A percentile compares a stretch with the other conserved stretches of the same genome.
Conservation (phyloP, 768 basidiomycete genomes). For the Kwoniella bestiolae region DNA sequence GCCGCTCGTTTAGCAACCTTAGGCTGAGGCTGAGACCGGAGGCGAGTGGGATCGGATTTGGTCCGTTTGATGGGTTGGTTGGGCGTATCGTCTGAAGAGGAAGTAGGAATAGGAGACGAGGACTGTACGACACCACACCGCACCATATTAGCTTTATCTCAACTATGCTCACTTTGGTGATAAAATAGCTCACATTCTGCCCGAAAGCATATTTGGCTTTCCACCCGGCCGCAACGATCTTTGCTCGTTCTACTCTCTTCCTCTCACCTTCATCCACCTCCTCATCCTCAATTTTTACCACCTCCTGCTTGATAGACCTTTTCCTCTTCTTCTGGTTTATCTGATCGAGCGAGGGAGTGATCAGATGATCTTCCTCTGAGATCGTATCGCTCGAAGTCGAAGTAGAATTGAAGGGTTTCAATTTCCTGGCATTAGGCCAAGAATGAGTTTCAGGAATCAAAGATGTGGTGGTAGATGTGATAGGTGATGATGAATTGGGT, state of each 20-base stretch:
- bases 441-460: constrained; percentile 3
- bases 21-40: neutral
- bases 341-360: constrained; percentile 27
- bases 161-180: neutral
- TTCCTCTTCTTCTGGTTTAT: constrained; percentile 18
- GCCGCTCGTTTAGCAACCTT: neutral
- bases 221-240: constrained; percentile 40
- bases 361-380: constrained; percentile 34
- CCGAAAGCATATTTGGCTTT: constrained; percentile 37
- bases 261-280: constrained; percentile 26
- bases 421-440: neutral
- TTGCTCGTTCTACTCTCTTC: constrained; percentile 32
- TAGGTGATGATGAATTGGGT: constrained; percentile 27
- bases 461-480: neutral
- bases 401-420: neutral
- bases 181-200: constrained; percentile 15
- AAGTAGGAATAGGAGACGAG: constrained; percentile 5
- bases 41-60: constrained; percentile 6
- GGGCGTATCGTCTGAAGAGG: constrained; percentile 4
- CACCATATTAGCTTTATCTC: neutral
- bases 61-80: constrained; percentile 8
- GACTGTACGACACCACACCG: neutral
- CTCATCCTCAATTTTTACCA: neutral
- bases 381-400: constrained; percentile 36
- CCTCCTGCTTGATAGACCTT: constrained; percentile 20